These are phyloP conservation scores for Aspergillus mulundensis DNA, from an alignment of 495 filamentous ascomycete genomes.

Conservation along the genomic window DNA sequence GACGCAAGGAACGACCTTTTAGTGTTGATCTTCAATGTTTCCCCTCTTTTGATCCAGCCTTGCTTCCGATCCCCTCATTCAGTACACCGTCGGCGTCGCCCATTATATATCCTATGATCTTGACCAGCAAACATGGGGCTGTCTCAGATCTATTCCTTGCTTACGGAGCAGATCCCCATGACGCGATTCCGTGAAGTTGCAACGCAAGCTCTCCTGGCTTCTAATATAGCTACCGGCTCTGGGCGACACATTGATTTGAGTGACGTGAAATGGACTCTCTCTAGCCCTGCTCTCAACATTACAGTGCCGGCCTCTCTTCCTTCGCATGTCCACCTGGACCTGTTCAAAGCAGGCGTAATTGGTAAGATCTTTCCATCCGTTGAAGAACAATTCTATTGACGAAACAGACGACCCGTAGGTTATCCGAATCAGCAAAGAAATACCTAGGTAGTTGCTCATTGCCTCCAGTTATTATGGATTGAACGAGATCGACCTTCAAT, in stretches of 20 bases:
- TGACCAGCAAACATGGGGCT: background rate
- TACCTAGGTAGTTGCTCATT: background rate
- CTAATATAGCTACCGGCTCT: constrained; percentile 11
- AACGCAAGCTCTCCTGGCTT: constrained; percentile 15
- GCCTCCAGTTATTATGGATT: constrained; percentile 44
- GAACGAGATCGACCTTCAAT: constrained; percentile 60
- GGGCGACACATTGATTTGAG: constrained; percentile 49
- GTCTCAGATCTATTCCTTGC: background rate
- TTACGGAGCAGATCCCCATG: background rate
- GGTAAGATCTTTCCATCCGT: constrained; percentile 18
- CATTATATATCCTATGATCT: background rate
- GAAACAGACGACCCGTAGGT: constrained; percentile 48
- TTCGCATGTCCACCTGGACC: constrained; percentile 60
- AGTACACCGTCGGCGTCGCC: background rate
- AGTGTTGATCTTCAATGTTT: background rate
- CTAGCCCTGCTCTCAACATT: constrained; percentile 47
- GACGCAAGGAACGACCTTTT: background rate
- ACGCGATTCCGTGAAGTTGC: constrained; percentile 21
- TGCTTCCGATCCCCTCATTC: background rate
- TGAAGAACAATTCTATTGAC: background rate
- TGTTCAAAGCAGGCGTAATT: constrained; percentile 50
- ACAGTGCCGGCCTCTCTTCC: constrained; percentile 58
- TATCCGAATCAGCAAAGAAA: too few species aligned
- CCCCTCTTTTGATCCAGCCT: background rate
- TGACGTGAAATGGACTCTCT: constrained; percentile 52